Conservation (phyloP, 805 yeast species). For the Candida sakaeoensis region DNA sequence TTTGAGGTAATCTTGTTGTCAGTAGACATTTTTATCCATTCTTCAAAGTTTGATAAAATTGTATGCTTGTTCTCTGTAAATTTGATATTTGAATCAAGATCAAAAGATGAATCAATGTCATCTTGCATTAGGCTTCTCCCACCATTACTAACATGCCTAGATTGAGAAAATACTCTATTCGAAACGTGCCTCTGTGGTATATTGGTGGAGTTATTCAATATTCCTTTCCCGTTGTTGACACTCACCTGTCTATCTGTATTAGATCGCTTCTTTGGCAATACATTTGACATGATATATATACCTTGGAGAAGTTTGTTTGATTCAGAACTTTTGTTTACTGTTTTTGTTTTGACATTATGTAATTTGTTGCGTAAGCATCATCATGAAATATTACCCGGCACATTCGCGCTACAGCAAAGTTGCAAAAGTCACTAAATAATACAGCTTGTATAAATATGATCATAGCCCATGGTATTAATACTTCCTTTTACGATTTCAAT, state of each 20-base stretch:
- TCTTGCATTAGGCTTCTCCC: slow-evolving; percentile 16
- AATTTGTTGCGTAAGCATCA: background rate
- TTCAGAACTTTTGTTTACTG: background rate
- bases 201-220: slow-evolving; percentile 3
- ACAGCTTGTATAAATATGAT: too few relatives aligned
- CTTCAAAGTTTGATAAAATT: slow-evolving; percentile 43
- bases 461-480: too few relatives aligned
- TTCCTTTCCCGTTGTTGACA: slow-evolving; percentile 1
- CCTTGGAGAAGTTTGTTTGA: background rate
- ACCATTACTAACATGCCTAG: slow-evolving; percentile 13
- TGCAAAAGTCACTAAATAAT: too few relatives aligned
- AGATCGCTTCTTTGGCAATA: slow-evolving; percentile 9
- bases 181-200: slow-evolving; percentile 7
- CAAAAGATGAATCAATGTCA: slow-evolving; percentile 18
- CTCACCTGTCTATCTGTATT: slow-evolving; percentile 1
- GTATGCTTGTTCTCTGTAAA: slow-evolving; percentile 42
- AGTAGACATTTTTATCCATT: slow-evolving; percentile 47
- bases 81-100: slow-evolving; percentile 35
- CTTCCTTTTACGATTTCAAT: too few relatives aligned
- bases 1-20: slow-evolving; percentile 46
- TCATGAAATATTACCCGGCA: background rate
- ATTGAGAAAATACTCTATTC: slow-evolving; percentile 12
- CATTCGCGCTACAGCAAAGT: too few relatives aligned
- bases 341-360: background rate
- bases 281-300: background rate